These are phyloP conservation scores for Fraxinus americana DNA, from an alignment of 257 asterid genomes.

Conservation along the genomic window DNA sequence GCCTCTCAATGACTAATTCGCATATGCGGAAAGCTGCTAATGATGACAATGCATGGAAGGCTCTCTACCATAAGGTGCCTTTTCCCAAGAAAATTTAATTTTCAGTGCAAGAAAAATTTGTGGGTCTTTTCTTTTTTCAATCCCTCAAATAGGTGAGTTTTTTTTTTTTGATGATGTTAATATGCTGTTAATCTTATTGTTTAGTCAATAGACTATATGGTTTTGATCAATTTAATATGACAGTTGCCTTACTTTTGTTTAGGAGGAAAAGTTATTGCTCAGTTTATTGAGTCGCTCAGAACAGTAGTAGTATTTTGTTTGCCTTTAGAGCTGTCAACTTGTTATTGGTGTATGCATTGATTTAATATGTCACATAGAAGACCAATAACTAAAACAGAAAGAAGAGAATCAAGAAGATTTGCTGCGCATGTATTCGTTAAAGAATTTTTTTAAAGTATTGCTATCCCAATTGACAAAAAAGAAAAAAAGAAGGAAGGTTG, in stretches of 20 bases:
- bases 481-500: not conserved
- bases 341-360: not conserved
- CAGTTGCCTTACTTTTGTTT: constrained; percentile 1
- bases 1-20: constrained; percentile 97
- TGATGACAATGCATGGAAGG: constrained; percentile 98
- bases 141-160: not conserved
- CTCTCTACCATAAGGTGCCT: constrained; percentile 82
- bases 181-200: constrained; percentile 6
- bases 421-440: not conserved
- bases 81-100: not conserved
- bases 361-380: not conserved
- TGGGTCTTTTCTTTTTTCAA: not conserved
- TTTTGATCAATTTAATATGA: constrained; percentile 18
- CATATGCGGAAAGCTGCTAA: constrained; percentile 94
- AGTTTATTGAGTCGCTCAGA: not conserved
- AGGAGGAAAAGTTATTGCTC: not conserved
- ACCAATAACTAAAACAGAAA: not conserved
- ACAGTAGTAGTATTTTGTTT: not conserved
- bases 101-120: not conserved
- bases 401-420: not conserved
- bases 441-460: not conserved
- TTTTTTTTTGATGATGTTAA: not conserved
- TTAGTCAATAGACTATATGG: constrained; percentile 9
- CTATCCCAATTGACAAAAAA: not conserved
- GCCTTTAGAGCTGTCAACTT: not conserved